These are phyloP conservation scores for Citrus australasica DNA, from an alignment of 345 rosid species.

Conservation along the genomic window DNA sequence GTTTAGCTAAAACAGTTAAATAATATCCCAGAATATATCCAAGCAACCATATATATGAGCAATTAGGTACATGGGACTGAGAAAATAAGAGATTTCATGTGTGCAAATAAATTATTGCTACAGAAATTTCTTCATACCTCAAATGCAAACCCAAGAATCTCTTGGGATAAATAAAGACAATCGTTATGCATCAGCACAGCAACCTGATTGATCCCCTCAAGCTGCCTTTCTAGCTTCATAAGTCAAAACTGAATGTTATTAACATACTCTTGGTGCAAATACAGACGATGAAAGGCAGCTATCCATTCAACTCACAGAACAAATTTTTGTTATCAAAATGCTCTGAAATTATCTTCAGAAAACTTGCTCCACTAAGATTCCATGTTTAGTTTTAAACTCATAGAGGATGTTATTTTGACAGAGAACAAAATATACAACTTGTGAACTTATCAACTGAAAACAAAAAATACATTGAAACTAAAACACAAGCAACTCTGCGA, in stretches of 20 bases:
- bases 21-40: background rate
- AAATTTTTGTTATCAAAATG: background rate
- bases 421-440: background rate
- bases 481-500: background rate
- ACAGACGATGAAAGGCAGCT: background rate
- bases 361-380: background rate
- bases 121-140: conserved; percentile 49
- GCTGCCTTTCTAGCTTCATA: conserved; percentile 94
- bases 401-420: background rate
- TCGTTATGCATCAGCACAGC: conserved; percentile 94
- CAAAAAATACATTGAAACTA: background rate
- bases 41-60: background rate
- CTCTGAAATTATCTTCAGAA: background rate
- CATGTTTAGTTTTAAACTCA: background rate
- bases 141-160: conserved; percentile 87
- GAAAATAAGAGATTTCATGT: background rate
- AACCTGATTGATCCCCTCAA: conserved; percentile 81
- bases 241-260: conserved; percentile 32
- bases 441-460: background rate
- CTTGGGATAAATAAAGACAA: conserved; percentile 81
- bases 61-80: background rate
- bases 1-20: conserved; percentile 2
- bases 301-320: background rate
- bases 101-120: background rate
- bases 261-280: conserved; percentile 7